Evolutionary conservation across 2,329 filamentous ascomycete species (phyloP).

Genomic region (Paracoccidioides brasiliensis): DNA sequence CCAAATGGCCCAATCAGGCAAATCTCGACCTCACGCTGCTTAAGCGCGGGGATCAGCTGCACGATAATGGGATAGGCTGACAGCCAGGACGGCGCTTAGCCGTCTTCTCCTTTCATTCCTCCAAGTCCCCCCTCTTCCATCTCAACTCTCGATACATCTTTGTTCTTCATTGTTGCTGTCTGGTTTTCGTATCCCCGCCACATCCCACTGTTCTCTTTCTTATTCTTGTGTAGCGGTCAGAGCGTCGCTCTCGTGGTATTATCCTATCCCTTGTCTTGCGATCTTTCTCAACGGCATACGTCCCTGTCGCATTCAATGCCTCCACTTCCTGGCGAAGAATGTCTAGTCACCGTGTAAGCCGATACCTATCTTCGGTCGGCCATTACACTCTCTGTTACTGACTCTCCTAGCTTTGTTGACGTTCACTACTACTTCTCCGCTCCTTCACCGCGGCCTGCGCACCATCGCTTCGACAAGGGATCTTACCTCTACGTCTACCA

Average conservation of each 20-base stretch:
- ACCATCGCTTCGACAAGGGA: slow-evolving; percentile 51
- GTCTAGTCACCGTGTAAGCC: slow-evolving; percentile 34
- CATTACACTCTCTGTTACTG: slow-evolving; percentile 3
- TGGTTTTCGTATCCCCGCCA: not conserved
- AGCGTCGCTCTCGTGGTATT: not conserved
- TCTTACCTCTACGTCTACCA: slow-evolving; percentile 54
- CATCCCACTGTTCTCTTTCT: not conserved
- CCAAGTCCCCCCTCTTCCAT: too few species aligned
- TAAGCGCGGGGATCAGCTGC: slow-evolving; percentile 1
- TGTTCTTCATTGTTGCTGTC: not conserved
- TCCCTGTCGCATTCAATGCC: slow-evolving; percentile 25
- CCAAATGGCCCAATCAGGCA: not conserved
- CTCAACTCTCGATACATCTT: not conserved
- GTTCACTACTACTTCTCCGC: slow-evolving; percentile 51
- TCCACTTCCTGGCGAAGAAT: slow-evolving; percentile 34
- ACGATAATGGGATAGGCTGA: too few species aligned
- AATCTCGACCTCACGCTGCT: not conserved
- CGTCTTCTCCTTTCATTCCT: not conserved
- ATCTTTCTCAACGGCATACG: not conserved
- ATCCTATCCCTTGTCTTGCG: not conserved
- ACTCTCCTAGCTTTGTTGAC: slow-evolving; percentile 43
- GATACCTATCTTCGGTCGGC: not conserved
- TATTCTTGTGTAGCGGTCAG: not conserved
- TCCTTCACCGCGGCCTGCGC: slow-evolving; percentile 41
- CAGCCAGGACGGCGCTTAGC: not conserved